Conservation (phyloP, 257 asterid species). For the Petunia secreta region DNA sequence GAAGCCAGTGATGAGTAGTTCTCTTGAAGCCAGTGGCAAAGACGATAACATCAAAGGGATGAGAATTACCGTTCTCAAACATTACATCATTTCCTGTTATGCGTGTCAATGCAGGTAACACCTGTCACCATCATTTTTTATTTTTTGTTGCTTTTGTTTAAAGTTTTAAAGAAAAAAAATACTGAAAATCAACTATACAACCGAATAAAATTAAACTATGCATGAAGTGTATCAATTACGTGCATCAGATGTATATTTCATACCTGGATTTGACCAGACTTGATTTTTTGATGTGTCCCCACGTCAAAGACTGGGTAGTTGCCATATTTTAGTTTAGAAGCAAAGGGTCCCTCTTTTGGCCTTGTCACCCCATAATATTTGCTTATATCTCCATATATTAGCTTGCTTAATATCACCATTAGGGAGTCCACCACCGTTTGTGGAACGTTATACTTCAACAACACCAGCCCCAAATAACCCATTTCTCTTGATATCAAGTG, state of each 20-base stretch:
- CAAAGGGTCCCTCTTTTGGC: conserved; percentile 66
- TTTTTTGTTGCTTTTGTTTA: not conserved
- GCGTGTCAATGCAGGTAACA: conserved; percentile 50
- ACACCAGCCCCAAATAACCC: conserved; percentile 30
- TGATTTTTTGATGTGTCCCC: conserved; percentile 60
- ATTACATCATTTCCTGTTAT: conserved; percentile 43
- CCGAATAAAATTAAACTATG: not conserved
- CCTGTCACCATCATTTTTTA: conserved; percentile 41
- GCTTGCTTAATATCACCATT: conserved; percentile 44
- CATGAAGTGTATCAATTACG: not conserved
- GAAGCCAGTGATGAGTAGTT: conserved; percentile 71
- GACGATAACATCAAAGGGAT: conserved; percentile 55
- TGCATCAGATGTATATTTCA: not conserved
- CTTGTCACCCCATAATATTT: conserved; percentile 61
- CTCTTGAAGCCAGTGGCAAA: conserved; percentile 85
- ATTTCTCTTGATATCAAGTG: conserved; percentile 60
- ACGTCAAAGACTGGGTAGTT: conserved; percentile 72
- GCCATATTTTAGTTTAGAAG: conserved; percentile 52
- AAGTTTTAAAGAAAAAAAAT: not conserved
- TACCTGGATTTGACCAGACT: conserved; percentile 68
- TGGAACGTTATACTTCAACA: conserved; percentile 38
- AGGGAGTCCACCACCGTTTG: conserved; percentile 42
- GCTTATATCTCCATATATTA: conserved; percentile 55
- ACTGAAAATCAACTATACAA: not conserved
- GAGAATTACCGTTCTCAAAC: conserved; percentile 52